These are phyloP conservation scores for Monosporascus sp. DNA, from an alignment of 2,329 filamentous ascomycete genomes.

Conservation along the genomic window DNA sequence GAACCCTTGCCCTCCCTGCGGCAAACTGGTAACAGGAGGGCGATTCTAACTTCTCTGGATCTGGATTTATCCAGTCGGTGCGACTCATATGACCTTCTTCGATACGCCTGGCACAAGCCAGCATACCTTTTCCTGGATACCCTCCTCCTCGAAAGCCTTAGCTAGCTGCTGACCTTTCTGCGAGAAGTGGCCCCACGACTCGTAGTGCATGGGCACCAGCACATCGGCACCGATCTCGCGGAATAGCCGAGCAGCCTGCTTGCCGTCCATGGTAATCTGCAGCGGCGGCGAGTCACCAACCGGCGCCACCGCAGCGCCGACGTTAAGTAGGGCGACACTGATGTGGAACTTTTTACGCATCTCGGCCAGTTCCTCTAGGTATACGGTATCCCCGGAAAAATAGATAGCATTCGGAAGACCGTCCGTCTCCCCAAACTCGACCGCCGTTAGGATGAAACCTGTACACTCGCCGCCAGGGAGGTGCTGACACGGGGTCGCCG, in stretches of 20 bases:
- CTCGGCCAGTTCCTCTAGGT: slow-evolving; percentile 32
- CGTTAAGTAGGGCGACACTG: slow-evolving; percentile 33
- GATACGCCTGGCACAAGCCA: slow-evolving; percentile 28
- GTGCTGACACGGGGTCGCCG: slow-evolving; percentile 37
- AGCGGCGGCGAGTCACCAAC: slow-evolving; percentile 18
- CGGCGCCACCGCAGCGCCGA: slow-evolving; percentile 29
- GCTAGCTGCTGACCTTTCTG: slow-evolving; percentile 26
- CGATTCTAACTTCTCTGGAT: no score
- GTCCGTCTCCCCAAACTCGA: slow-evolving; percentile 30
- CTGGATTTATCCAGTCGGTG: no score
- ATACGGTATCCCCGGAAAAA: slow-evolving; percentile 44
- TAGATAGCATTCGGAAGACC: slow-evolving; percentile 40
- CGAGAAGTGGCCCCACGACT: slow-evolving; percentile 39
- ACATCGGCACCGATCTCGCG: slow-evolving; percentile 33
- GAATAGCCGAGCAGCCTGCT: slow-evolving; percentile 32
- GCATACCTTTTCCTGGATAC: slow-evolving; percentile 26
- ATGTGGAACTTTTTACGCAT: slow-evolving; percentile 33
- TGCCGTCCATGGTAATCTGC: slow-evolving; percentile 40
- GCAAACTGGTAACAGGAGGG: no score
- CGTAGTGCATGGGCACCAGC: slow-evolving; percentile 42
- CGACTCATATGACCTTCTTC: neutral
- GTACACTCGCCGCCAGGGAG: slow-evolving; percentile 37
- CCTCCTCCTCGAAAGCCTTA: slow-evolving; percentile 27
- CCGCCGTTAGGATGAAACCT: slow-evolving; percentile 35
- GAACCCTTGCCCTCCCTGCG: no score